Base-by-base conservation (phyloP, 2,329 filamentous ascomycete genomes). In the Amauroascus verrucosus region DNA sequence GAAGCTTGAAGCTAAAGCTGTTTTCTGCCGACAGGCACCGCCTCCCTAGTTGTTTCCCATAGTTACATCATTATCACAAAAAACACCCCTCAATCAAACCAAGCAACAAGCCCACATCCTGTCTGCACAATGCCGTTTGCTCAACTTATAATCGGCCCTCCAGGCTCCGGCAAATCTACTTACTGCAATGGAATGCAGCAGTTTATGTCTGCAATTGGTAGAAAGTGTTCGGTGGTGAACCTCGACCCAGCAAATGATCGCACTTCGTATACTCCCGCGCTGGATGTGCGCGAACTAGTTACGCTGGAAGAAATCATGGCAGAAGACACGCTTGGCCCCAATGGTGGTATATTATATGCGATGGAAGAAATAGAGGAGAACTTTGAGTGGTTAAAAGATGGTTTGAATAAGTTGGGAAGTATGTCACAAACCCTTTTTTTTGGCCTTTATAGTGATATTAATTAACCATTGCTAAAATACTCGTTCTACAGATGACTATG, bases 121-220 rank as follows among this genome's bases (percentile, higher is more conserved):
- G n/a, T 9, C 8, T 5, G 16, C 14, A 63, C 43, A 44, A 79
- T 80, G 77, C 77, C 77, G 5, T 80, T 81, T 55, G 77, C 75
- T n/a, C 86, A 95, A 73, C 82, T 96, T 41, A 83, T 95, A 35
- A 83, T 95, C 63, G 93, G 93, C n/a, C 91, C 90, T 60, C 93
- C 93, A 6, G 93, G 93, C 63, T 83, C 89, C 28, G 93, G 93
- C 57, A 98, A 98, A 74, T 96, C 89, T 59, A 98, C 93, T 6
- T 96, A 95, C 69, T 97, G 91, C 76, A 88, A 97, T 82, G 93
- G 93, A 66, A 95, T 98, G 86, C 88, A 96, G 66, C 93, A 98
- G 73, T 98, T 98, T 74, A 85, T 97, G 78, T 85, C 85, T 60
- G 91, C 93, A 58, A 95, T 98, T 67, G 89, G 90, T 56, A 85